These are phyloP conservation scores for Agarophyton chilense DNA, from an alignment of 23 red algal species.

Conservation along the genomic window DNA sequence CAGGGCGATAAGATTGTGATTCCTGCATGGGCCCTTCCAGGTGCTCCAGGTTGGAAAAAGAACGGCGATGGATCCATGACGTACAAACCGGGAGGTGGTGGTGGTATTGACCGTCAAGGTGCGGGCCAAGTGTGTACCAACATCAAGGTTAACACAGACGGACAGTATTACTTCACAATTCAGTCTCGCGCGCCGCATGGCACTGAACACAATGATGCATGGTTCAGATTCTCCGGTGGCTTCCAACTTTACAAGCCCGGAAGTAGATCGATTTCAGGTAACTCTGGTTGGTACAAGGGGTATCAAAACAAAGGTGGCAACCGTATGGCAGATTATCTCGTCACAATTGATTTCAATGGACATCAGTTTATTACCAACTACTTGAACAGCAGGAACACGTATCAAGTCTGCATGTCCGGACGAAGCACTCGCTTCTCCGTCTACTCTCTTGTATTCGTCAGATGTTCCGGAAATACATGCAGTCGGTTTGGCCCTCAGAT, in stretches of 20 bases:
- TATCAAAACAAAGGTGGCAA: slow-evolving; percentile 62
- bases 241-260: slow-evolving; percentile 13
- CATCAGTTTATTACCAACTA: slow-evolving; percentile 49
- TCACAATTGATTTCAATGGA: slow-evolving; percentile 70
- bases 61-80: slow-evolving; percentile 10
- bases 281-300: slow-evolving; percentile 61
- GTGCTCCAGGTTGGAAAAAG: not conserved
- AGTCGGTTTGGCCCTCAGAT: slow-evolving; percentile 32
- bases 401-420: slow-evolving; percentile 21
- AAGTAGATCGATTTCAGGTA: not conserved
- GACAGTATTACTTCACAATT: slow-evolving; percentile 23
- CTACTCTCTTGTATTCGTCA: slow-evolving; percentile 4
- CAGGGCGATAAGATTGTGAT: slow-evolving; percentile 44
- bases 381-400: not conserved
- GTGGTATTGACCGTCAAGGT: slow-evolving; percentile 11
- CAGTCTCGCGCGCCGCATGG: not conserved
- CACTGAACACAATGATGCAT: slow-evolving; percentile 35
- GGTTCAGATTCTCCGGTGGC: slow-evolving; percentile 35
- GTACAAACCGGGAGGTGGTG: slow-evolving; percentile 11
- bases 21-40: slow-evolving; percentile 11
- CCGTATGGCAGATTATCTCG: slow-evolving; percentile 18
- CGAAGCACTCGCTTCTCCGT: slow-evolving; percentile 20
- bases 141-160: not conserved
- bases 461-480: not conserved
- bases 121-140: not conserved